Percentiles rank a stretch among this genome's conserved stretches.
phyloP scores from a whole-genome alignment of 2,329 filamentous ascomycete genomes.

The Hortaea werneckii region DNA sequence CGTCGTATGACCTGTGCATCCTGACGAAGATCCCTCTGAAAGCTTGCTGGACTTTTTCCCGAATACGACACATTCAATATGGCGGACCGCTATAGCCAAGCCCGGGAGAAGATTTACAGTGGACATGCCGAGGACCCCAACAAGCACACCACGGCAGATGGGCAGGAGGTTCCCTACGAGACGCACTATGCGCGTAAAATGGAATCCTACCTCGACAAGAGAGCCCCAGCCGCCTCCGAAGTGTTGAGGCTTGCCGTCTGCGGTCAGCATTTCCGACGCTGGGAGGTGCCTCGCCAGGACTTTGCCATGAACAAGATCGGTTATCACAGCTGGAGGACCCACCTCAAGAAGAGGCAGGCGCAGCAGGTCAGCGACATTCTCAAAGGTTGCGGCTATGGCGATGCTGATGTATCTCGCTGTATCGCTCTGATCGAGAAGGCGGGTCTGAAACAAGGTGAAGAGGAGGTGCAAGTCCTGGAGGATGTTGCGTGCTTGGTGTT shows the following conservation, averaged over 20 bases:
- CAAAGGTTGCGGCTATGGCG: conserved; percentile 38
- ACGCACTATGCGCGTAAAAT: conserved; percentile 74
- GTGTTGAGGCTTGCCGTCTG: conserved; percentile 65
- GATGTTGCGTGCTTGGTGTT: conserved; percentile 84
- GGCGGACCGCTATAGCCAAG: conserved; percentile 28
- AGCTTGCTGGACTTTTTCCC: too few relatives aligned
- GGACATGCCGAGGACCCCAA: conserved; percentile 61
- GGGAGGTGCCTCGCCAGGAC: conserved; percentile 65
- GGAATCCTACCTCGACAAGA: conserved; percentile 59
- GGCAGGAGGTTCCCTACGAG: conserved; percentile 55
- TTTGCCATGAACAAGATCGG: conserved; percentile 67
- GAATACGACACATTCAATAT: too few relatives aligned
- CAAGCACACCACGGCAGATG: conserved; percentile 37
- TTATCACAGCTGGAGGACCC: conserved; percentile 71
- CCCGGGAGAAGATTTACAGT: conserved; percentile 60
- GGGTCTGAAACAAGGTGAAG: conserved; percentile 50
- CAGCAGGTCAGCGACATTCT: conserved; percentile 49
- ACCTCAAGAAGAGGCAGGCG: conserved; percentile 62
- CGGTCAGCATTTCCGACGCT: conserved; percentile 76
- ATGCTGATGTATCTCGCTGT: conserved; percentile 50
- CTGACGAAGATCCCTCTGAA: too few relatives aligned
- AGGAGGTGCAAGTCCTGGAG: conserved; percentile 66
- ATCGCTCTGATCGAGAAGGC: conserved; percentile 71
- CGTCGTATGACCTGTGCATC: too few relatives aligned
- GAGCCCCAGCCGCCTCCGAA: conserved; percentile 53